These are phyloP conservation scores for Populus deltoides DNA, from an alignment of 345 rosid genomes.

Conservation along the genomic window DNA sequence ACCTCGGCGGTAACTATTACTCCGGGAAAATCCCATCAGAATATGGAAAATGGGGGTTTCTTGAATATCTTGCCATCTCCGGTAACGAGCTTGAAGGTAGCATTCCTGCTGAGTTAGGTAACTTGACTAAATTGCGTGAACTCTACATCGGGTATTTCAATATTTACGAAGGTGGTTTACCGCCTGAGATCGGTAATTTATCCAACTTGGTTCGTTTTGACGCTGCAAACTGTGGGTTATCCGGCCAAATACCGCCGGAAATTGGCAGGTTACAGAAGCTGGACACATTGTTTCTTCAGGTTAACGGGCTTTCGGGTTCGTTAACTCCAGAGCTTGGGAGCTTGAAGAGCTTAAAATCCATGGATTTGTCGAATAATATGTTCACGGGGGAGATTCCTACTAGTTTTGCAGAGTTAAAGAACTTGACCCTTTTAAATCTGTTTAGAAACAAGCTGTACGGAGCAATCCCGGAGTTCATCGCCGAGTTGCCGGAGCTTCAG, in stretches of 20 bases:
- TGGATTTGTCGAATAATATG: constrained; percentile 88
- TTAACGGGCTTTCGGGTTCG: constrained; percentile 61
- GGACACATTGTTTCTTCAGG: constrained; percentile 82
- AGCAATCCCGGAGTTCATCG: constrained; percentile 72
- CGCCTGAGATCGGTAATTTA: constrained; percentile 78
- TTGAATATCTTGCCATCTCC: constrained; percentile 73
- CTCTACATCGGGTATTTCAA: constrained; percentile 87
- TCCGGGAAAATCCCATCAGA: constrained; percentile 62
- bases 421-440: constrained; percentile 68
- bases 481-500: constrained; percentile 64
- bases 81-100: constrained; percentile 71
- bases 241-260: constrained; percentile 66
- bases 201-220: constrained; percentile 60
- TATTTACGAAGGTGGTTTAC: constrained; percentile 54
- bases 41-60: constrained; percentile 64
- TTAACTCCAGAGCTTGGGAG: constrained; percentile 58
- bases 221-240: constrained; percentile 61
- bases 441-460: constrained; percentile 85
- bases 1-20: constrained; percentile 87
- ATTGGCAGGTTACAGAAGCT: constrained; percentile 65
- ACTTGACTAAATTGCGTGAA: constrained; percentile 54
- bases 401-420: constrained; percentile 52
- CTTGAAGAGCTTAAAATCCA: constrained; percentile 64
- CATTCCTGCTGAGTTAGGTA: constrained; percentile 78
- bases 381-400: constrained; percentile 71